Evolutionary conservation across 1,284 basidiomycete genomes (phyloP).

Genomic region (Sphagnurus paluster): DNA sequence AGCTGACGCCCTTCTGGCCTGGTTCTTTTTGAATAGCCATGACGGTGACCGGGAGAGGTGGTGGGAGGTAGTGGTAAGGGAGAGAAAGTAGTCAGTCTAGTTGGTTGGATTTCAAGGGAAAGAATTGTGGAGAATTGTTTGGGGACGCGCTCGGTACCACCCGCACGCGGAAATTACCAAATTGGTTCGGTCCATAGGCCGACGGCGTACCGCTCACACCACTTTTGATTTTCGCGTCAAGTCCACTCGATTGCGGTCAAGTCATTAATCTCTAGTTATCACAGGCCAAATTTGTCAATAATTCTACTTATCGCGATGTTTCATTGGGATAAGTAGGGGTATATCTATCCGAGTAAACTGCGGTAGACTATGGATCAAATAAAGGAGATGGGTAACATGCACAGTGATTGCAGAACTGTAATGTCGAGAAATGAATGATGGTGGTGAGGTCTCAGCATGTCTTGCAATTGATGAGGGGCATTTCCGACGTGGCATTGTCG

Average conservation of each 20-base stretch:
- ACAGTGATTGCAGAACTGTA: conserved; percentile 1
- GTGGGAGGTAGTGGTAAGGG: conserved; percentile 20
- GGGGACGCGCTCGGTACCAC: conserved; percentile 27
- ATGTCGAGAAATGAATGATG: conserved; percentile 7
- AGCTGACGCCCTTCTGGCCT: conserved; percentile 93
- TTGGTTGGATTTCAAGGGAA: conserved; percentile 10
- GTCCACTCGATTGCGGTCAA: background rate
- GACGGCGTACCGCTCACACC: conserved; percentile 9
- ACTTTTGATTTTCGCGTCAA: conserved; percentile 7
- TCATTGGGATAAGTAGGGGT: conserved; percentile 17
- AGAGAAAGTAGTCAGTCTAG: too few relatives aligned
- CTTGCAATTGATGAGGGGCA: conserved; percentile 7
- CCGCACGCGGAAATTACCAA: conserved; percentile 11
- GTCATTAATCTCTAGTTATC: conserved; percentile 1
- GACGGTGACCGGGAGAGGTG: conserved; percentile 19
- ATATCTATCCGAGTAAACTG: conserved; percentile 9
- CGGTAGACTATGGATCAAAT: conserved; percentile 19
- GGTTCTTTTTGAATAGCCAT: conserved; percentile 84
- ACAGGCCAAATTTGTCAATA: too few relatives aligned
- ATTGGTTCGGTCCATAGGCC: background rate
- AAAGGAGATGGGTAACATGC: conserved; percentile 14
- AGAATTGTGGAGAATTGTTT: conserved; percentile 20
- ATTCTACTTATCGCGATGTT: too few relatives aligned
- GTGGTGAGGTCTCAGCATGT: conserved; percentile 6
- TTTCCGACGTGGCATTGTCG: conserved; percentile 9